Evolutionary conservation across 2,329 filamentous ascomycete species (phyloP).

Genomic region (Colletotrichum sp.): DNA sequence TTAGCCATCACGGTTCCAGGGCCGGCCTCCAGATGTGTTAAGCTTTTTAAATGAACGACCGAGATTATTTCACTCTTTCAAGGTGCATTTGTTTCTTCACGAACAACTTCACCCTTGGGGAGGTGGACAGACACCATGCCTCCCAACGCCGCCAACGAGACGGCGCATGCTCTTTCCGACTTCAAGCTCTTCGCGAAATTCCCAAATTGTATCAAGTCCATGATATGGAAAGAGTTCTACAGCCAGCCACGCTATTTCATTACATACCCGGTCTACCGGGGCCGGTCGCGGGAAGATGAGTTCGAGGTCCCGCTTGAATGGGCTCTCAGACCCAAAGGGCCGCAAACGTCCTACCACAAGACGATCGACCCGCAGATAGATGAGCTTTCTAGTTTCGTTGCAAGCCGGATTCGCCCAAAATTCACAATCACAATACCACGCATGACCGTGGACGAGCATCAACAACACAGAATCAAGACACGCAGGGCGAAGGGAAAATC

Average conservation of each 20-base stretch:
- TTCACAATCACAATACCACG: neutral
- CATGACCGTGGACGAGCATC: too few species aligned
- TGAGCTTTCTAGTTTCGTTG: neutral
- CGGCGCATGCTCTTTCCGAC: neutral
- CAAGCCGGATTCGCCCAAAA: neutral
- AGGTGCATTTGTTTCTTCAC: neutral
- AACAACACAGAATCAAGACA: too few species aligned
- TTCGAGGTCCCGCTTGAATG: neutral
- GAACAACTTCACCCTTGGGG: neutral
- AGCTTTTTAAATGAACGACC: too few species aligned
- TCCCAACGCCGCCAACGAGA: rapidly evolving
- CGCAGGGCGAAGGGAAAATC: neutral
- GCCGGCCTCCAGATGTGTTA: too few species aligned
- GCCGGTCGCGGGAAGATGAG: neutral
- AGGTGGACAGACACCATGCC: neutral
- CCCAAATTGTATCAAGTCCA: neutral
- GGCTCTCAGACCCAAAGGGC: neutral
- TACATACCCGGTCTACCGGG: neutral
- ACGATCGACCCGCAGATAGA: neutral
- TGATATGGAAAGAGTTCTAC: neutral
- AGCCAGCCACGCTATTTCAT: neutral
- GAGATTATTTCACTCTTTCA: too few species aligned
- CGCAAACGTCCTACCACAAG: neutral
- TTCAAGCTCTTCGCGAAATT: neutral
- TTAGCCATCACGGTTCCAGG: neutral